Evolutionary conservation across 768 basidiomycete species (phyloP).

Genomic region (Mycena venus): DNA sequence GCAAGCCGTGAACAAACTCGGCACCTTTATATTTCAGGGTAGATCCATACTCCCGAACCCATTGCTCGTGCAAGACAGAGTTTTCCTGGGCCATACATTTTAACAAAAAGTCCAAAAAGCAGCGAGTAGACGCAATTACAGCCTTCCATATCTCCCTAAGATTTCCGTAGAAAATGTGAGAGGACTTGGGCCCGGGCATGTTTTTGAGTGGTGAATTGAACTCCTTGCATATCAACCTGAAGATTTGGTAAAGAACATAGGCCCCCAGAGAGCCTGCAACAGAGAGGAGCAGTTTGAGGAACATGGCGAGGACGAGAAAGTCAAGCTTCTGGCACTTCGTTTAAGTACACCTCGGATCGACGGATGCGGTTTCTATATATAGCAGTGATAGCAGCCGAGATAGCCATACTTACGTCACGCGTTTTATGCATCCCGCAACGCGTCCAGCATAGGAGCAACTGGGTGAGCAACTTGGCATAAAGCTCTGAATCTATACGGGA

Average conservation of each 20-base stretch:
- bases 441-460: no score
- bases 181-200: slow-evolving; percentile 26
- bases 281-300: slow-evolving; percentile 5
- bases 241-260: slow-evolving; percentile 12
- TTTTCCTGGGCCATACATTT: slow-evolving; percentile 5
- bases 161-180: slow-evolving; percentile 25
- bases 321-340: background rate
- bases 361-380: background rate
- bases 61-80: slow-evolving; percentile 20
- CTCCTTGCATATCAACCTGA: slow-evolving; percentile 11
- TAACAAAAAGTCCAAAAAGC: background rate
- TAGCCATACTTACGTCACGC: background rate
- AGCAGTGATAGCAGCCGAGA: background rate
- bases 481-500: no score
- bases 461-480: no score
- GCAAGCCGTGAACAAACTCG: background rate
- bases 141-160: slow-evolving; percentile 18
- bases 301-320: background rate
- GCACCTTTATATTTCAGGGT: slow-evolving; percentile 16
- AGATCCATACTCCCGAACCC: slow-evolving; percentile 25
- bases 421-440: background rate
- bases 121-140: background rate
- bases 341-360: background rate
- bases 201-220: slow-evolving; percentile 10
- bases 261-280: slow-evolving; percentile 8